Evolutionary conservation across 2,329 filamentous ascomycete genomes (phyloP).

Genomic region (Talaromyces sp.): DNA sequence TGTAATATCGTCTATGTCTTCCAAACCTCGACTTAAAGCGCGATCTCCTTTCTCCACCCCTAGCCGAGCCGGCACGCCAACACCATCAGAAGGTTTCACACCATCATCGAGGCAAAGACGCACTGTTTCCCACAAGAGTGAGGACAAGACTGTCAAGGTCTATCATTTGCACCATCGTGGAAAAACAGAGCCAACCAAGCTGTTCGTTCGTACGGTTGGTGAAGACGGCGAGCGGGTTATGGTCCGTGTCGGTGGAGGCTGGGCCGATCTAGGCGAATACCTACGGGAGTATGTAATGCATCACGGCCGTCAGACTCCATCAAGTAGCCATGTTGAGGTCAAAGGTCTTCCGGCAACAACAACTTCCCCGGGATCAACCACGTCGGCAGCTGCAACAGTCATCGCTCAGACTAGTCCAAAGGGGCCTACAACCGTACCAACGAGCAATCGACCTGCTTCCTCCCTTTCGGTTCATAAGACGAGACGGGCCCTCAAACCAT

Average conservation of each 20-base stretch:
- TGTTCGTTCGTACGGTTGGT: slow-evolving; percentile 89
- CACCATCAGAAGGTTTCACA: slow-evolving; percentile 67
- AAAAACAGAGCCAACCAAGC: slow-evolving; percentile 83
- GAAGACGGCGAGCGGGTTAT: slow-evolving; percentile 89
- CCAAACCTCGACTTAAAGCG: slow-evolving; percentile 42
- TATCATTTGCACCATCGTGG: slow-evolving; percentile 86
- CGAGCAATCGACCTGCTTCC: slow-evolving; percentile 36
- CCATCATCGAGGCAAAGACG: slow-evolving; percentile 48
- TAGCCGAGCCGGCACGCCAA: slow-evolving; percentile 55
- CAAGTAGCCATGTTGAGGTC: slow-evolving; percentile 56
- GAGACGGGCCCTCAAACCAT: slow-evolving; percentile 36
- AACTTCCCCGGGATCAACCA: slow-evolving; percentile 29
- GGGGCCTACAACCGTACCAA: slow-evolving; percentile 23
- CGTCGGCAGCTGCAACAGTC: slow-evolving; percentile 26
- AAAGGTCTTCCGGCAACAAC: slow-evolving; percentile 45
- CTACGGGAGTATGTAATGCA: slow-evolving; percentile 89
- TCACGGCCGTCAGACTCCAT: slow-evolving; percentile 70
- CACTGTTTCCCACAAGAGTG: slow-evolving; percentile 35
- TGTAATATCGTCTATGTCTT: slow-evolving; percentile 33
- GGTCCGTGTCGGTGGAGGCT: slow-evolving; percentile 97
- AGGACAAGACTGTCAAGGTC: slow-evolving; percentile 75
- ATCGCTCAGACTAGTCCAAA: slow-evolving; percentile 33
- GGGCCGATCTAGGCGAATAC: slow-evolving; percentile 94
- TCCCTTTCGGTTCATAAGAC: slow-evolving; percentile 40
- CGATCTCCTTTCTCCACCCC: slow-evolving; percentile 33